Evolutionary conservation across 108 stramenopile genomes (phyloP), one percentile per base, ranked within the genome.

Genomic region (Asterionellopsis glacialis): DNA sequence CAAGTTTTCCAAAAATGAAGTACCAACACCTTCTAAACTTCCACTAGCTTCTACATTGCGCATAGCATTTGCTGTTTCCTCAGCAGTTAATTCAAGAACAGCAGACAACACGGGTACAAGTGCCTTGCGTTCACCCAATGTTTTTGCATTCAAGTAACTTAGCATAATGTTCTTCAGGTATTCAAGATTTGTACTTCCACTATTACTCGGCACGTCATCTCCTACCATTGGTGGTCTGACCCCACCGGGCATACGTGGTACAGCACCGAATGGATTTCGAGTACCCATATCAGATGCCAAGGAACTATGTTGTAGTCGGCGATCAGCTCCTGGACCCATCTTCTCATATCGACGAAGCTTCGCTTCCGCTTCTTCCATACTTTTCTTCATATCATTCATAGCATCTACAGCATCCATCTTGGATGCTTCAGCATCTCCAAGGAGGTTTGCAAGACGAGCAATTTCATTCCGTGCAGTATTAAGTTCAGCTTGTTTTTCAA

Each of bases 141-240:
- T 73, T 41, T 64, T 84, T 15, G 91, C 91, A 58, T 85, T 85
- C 26, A 93, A 61, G 57, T 77, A 93, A 26, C 86, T 78, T 41
- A 93, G 69, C 72, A 89, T 81, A n/a, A 93, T 79, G 70, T 93
- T 89, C 59, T 93, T 93, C 61, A 93, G 68, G 55, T 93, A 93
- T 63, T 93, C 91, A 23, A 93, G 57, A 55, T 88, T 93, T 23
- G 83, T 75, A 41, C 56, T 66, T 28, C 73, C 69, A 26, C 84
- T 78, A 58, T 69, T 69, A 15, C 51, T 62, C 1, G 70, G 28
- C n/a, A 55, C 39, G 10, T 54, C n/a, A 0, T 19, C 16, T 15
- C 44, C 48, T 5, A 22, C 52, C 16, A 14, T 19, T 14, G 9
- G 16, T 45, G 16, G 41, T 26, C n/a, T 12, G 7, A 3, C 24